Evolutionary conservation across 352 stramenopile species (phyloP), one percentile per base, ranked within the genome.

Genomic region (Globisporangium abappressorium): DNA sequence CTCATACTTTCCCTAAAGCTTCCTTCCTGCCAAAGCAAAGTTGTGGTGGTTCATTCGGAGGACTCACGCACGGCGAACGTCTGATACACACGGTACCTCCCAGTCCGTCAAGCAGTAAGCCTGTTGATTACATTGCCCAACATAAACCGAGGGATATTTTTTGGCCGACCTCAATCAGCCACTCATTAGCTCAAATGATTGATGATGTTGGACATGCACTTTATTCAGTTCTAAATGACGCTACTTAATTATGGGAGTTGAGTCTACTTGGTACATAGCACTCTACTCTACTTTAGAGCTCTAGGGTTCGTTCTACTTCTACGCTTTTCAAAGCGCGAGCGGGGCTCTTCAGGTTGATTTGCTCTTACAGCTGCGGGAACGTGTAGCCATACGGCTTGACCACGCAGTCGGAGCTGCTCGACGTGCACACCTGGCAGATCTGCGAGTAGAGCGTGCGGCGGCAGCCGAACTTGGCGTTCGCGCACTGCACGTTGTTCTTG

Each of bases 381-480:
- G 11, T 43, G 18, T 51, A 65, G 59, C 30, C n/a, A 2, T 51
- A 22, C 15, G 75, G 65, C 59, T 74, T 72, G 61, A 69, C 46
- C 55, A 82, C 77, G 64, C 84, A 92, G 59, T 72, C 77, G 5
- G 47, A 36, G 15, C 62, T 68, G 2, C 36, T 26, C 12, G 62
- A 65, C 1, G 57, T 73, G 64, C 81, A 91, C 2, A 90, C 71
- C 15, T 81, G 53, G 46, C 84, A 92, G 60, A 90, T 78, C 70
- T 90, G 81, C 0, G 80, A 79, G 22, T 76, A 76, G 54, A 82
- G 75, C 33, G 71, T 72, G 7, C 84, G 78, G 20, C 77, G 77
- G 68, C 84, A 92, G 64, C 84, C 84, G 47, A 76, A 83, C 26
- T 70, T 20, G 4, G 81, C 66, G 1, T 73, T 69, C 1, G 78